These are phyloP conservation scores for Rhexocercosporidium sp. DNA, from an alignment of 2,329 filamentous ascomycete genomes.

Conservation along the genomic window DNA sequence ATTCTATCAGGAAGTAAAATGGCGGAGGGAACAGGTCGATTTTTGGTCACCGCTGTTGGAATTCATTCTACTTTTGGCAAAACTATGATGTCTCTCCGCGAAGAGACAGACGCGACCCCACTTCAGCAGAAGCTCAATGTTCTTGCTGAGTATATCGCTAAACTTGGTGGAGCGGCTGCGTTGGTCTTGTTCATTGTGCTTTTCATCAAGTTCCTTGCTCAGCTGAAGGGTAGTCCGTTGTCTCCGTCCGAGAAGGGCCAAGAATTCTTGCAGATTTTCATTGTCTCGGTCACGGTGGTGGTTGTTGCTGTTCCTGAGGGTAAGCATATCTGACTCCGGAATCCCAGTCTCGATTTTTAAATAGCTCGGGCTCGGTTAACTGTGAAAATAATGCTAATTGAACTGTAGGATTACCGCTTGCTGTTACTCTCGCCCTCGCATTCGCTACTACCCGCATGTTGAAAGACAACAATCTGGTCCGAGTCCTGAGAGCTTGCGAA, in stretches of 20 bases:
- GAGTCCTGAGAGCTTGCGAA: slow-evolving; percentile 68
- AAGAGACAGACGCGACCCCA: slow-evolving; percentile 76
- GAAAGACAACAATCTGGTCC: slow-evolving; percentile 72
- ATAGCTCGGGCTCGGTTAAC: background rate
- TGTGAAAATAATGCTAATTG: background rate
- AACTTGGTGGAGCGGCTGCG: slow-evolving; percentile 70
- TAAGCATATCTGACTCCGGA: background rate
- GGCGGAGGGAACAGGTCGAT: slow-evolving; percentile 73
- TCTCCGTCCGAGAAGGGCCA: slow-evolving; percentile 60
- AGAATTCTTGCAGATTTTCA: slow-evolving; percentile 62
- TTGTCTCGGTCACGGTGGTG: slow-evolving; percentile 65
- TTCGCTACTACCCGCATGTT: slow-evolving; percentile 71
- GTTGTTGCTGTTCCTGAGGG: slow-evolving; percentile 55
- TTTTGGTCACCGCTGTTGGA: slow-evolving; percentile 75
- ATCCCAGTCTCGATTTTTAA: background rate
- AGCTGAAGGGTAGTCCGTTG: slow-evolving; percentile 54
- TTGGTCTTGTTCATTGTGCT: slow-evolving; percentile 76
- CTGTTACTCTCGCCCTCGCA: slow-evolving; percentile 69
- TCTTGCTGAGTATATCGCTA: slow-evolving; percentile 78
- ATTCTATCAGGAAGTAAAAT: slow-evolving; percentile 79
- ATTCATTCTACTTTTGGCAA: slow-evolving; percentile 74
- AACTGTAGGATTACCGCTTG: slow-evolving; percentile 55
- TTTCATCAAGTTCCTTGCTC: slow-evolving; percentile 74
- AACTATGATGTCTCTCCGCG: slow-evolving; percentile 75
- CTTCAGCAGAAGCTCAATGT: slow-evolving; percentile 76